phyloP scores from a whole-genome alignment of 108 stramenopile species.

The Pseudonitzschia multistriata region DNA sequence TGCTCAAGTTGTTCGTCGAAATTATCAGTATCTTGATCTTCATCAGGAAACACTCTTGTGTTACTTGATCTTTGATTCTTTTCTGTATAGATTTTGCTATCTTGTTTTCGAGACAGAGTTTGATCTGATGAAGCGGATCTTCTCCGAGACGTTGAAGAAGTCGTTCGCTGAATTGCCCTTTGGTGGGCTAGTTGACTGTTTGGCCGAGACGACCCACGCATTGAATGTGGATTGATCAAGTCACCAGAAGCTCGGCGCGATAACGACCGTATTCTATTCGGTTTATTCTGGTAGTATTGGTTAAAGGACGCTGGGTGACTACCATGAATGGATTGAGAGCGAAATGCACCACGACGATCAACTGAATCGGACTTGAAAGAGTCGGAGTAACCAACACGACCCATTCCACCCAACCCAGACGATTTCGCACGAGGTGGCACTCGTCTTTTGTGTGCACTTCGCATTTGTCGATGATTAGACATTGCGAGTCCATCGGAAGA shows the following conservation, averaged over 20 bases:
- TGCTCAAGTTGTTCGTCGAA: background rate
- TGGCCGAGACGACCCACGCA: slow-evolving; percentile 10
- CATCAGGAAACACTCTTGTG: slow-evolving; percentile 2
- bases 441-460: slow-evolving; percentile 23
- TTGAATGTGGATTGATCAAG: slow-evolving; percentile 5
- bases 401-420: slow-evolving; percentile 28
- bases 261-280: slow-evolving; percentile 27
- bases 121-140: slow-evolving; percentile 6
- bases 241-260: slow-evolving; percentile 26
- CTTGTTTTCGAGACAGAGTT: slow-evolving; percentile 9
- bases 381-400: background rate
- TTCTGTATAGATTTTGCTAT: slow-evolving; percentile 16
- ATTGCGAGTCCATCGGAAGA: slow-evolving; percentile 20
- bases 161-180: slow-evolving; percentile 6
- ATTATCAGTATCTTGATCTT: slow-evolving; percentile 17
- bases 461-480: slow-evolving; percentile 20
- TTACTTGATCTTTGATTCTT: background rate
- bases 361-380: background rate
- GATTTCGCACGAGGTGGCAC: slow-evolving; percentile 33
- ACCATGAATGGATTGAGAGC: slow-evolving; percentile 15
- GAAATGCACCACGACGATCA: slow-evolving; percentile 24
- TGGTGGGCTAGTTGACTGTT: background rate
- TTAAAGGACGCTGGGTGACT: slow-evolving; percentile 21
- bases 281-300: slow-evolving; percentile 29
- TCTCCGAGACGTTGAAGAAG: slow-evolving; percentile 14